These are phyloP conservation scores for Lunularia cruciata DNA, from an alignment of 225 moss, liverwort and hornwort genomes.

Conservation along the genomic window DNA sequence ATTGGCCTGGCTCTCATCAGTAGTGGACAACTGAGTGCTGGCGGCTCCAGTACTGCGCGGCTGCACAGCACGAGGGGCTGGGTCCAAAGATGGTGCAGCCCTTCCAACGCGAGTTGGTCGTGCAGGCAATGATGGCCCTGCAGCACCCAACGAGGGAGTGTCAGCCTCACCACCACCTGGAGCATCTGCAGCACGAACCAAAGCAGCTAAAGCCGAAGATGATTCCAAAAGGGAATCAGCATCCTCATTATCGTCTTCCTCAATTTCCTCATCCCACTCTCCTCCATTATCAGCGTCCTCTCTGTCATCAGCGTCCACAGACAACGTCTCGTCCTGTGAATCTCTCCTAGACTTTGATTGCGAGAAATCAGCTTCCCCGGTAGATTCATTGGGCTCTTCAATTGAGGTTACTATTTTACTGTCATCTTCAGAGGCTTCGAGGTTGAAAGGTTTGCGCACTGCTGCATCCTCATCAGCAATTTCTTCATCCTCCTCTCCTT, in stretches of 20 bases:
- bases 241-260: slow-evolving; percentile 50
- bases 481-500: background rate
- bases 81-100: slow-evolving; percentile 53
- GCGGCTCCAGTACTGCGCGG: slow-evolving; percentile 32
- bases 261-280: slow-evolving; percentile 48
- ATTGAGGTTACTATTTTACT: background rate
- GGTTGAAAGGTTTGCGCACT: background rate
- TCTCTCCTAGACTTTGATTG: slow-evolving; percentile 6
- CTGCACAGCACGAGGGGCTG: slow-evolving; percentile 38
- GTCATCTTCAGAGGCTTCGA: background rate
- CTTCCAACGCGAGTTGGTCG: slow-evolving; percentile 49
- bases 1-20: slow-evolving; percentile 42
- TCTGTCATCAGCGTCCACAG: slow-evolving; percentile 9
- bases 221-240: slow-evolving; percentile 27
- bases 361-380: background rate
- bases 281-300: slow-evolving; percentile 30
- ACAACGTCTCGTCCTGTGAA: slow-evolving; percentile 9
- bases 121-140: slow-evolving; percentile 74
- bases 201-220: slow-evolving; percentile 39
- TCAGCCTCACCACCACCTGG: slow-evolving; percentile 43
- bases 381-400: background rate
- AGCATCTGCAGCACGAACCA: slow-evolving; percentile 38
- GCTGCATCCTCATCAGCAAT: background rate
- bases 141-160: slow-evolving; percentile 63
- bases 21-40: slow-evolving; percentile 38